Conservation (phyloP, 257 asterid genomes). For the Solanum tacnaense region DNA sequence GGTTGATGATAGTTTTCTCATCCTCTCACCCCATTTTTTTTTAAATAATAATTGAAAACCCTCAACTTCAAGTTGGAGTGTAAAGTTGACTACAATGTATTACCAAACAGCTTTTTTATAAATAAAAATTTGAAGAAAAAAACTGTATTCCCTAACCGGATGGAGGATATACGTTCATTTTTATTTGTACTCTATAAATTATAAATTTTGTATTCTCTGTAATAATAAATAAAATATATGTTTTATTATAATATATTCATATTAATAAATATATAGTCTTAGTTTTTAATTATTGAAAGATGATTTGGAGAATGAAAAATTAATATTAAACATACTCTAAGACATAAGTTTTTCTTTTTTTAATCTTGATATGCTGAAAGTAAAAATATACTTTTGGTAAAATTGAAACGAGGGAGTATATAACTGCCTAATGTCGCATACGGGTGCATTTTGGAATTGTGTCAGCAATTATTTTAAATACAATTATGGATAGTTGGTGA, state of each 20-base stretch:
- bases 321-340: neutral
- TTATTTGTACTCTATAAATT: too few relatives aligned
- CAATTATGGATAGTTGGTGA: neutral
- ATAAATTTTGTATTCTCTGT: neutral
- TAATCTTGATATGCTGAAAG: neutral
- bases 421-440: neutral
- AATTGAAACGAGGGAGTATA: neutral
- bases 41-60: neutral
- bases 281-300: neutral
- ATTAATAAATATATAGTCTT: too few relatives aligned
- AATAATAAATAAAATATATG: too few relatives aligned
- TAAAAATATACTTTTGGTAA: neutral
- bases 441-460: neutral
- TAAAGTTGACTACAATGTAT: neutral
- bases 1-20: too few relatives aligned
- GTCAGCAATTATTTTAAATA: neutral
- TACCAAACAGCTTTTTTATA: neutral
- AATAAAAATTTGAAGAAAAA: too few relatives aligned
- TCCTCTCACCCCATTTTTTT: neutral
- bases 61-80: neutral
- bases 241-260: too few relatives aligned
- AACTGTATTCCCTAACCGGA: too few relatives aligned
- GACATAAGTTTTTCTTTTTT: neutral
- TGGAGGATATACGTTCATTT: rapidly evolving
- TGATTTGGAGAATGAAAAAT: neutral